Conservation (phyloP, 345 rosid species). For the Rhodamnia rubescens region DNA sequence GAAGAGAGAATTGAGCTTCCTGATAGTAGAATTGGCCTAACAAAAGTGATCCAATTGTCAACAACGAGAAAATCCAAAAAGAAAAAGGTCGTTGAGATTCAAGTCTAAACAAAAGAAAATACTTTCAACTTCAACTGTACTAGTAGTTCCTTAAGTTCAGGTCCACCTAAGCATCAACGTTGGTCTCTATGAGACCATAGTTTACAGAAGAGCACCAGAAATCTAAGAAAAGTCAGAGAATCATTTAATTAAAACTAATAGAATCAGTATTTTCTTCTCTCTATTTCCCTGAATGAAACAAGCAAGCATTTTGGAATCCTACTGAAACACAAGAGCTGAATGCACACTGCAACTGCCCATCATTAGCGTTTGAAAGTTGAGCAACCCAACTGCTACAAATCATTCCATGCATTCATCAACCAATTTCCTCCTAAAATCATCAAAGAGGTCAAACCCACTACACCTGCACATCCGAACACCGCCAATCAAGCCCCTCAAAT, state of each 20-base stretch:
- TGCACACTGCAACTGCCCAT: not conserved
- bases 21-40: constrained; percentile 8
- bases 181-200: not conserved
- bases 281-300: not conserved
- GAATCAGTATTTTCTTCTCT: not conserved
- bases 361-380: not conserved
- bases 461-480: not conserved
- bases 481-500: not conserved
- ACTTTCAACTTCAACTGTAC: not conserved
- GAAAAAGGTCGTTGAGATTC: not conserved
- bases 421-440: not conserved
- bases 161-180: not conserved
- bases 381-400: not conserved
- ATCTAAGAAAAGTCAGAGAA: not conserved
- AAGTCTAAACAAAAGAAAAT: not conserved
- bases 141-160: not conserved
- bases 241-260: not conserved
- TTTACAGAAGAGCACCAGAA: not conserved
- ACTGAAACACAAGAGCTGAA: not conserved
- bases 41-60: not conserved
- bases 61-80: not conserved
- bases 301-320: not conserved
- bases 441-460: not conserved
- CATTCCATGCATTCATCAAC: not conserved
- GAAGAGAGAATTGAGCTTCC: constrained; percentile 5